These are phyloP conservation scores for Trichaptum fuscoviolaceum DNA, from an alignment of 768 basidiomycete genomes.

Conservation along the genomic window DNA sequence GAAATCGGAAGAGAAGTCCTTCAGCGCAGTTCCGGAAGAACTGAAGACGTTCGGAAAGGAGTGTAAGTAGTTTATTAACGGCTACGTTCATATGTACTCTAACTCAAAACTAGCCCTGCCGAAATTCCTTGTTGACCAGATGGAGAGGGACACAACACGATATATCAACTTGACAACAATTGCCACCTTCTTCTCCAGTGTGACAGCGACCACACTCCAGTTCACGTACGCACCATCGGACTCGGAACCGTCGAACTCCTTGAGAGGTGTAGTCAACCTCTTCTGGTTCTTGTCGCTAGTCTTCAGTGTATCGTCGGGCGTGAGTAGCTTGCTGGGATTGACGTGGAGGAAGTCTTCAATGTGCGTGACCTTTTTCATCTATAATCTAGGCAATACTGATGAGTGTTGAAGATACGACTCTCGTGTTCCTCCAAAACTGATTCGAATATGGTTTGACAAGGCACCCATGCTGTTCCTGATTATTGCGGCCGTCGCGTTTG, in stretches of 20 bases:
- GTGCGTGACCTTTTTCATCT: not conserved
- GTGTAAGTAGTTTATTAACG: not conserved
- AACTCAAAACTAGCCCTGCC: not conserved
- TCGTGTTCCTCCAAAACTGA: not conserved
- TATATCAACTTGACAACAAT: not conserved
- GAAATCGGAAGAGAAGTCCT: too few species aligned
- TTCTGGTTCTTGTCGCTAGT: not conserved
- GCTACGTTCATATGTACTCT: not conserved
- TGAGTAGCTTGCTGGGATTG: not conserved
- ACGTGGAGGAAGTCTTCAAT: not conserved
- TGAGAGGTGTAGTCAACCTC: not conserved
- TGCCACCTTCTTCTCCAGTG: not conserved
- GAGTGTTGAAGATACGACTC: not conserved
- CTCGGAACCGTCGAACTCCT: not conserved
- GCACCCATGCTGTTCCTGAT: not conserved
- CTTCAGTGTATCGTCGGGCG: not conserved
- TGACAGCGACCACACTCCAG: not conserved
- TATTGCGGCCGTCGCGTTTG: not conserved
- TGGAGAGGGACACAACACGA: not conserved
- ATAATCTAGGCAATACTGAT: not conserved
- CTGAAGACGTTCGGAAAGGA: not conserved
- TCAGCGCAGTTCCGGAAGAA: not conserved
- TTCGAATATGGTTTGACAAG: not conserved
- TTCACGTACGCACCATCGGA: not conserved
- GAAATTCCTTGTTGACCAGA: not conserved